Evolutionary conservation across 208 protist genomes (phyloP).

Genomic region (Tetramitus jugosus): DNA sequence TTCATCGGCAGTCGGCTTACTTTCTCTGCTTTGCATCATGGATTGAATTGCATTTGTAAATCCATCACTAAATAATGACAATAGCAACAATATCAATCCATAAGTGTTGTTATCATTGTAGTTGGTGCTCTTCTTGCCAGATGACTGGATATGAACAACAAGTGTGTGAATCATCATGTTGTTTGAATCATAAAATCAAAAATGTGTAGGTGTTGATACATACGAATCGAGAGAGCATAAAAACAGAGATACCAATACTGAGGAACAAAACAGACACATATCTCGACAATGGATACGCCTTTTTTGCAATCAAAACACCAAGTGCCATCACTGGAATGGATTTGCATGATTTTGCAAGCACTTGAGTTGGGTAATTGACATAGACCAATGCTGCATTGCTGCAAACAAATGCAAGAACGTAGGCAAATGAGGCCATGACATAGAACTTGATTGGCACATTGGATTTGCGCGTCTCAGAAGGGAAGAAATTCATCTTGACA

Average conservation of each 20-base stretch:
- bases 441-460: neutral
- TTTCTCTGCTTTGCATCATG: neutral
- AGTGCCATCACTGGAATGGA: neutral
- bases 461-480: too few species aligned
- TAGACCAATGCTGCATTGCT: constrained; percentile 18
- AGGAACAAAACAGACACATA: neutral
- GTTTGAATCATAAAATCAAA: too few species aligned
- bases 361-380: constrained; percentile 22
- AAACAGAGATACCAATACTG: neutral
- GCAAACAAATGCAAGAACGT: neutral
- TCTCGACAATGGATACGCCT: neutral
- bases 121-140: neutral
- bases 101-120: neutral
- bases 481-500: too few species aligned
- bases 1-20: constrained; percentile 1
- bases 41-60: neutral
- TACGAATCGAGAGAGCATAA: constrained; percentile 6
- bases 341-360: constrained; percentile 15
- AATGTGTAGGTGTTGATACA: too few species aligned
- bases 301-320: neutral
- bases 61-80: neutral
- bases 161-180: too few species aligned
- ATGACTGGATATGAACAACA: too few species aligned
- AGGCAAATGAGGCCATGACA: neutral
- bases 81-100: neutral